Percentiles rank a stretch among this genome's conserved stretches.
phyloP scores from a whole-genome alignment of 345 rosid species.

The Arabidopsis suecica region DNA sequence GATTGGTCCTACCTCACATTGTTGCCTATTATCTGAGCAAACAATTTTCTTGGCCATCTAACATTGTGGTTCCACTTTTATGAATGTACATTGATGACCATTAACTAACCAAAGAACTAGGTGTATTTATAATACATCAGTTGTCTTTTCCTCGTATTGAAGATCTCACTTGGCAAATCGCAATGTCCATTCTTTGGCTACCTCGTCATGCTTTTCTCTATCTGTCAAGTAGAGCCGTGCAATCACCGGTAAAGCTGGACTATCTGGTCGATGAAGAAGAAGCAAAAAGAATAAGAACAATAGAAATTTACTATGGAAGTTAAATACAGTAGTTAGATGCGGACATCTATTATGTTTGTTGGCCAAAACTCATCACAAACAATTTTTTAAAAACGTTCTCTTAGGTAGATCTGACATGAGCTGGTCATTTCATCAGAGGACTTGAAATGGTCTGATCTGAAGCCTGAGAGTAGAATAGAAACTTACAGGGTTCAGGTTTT shows the following conservation, averaged over 20 bases:
- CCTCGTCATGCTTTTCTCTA: slow-evolving; percentile 73
- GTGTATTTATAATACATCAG: slow-evolving; percentile 19
- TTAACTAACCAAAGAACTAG: slow-evolving; percentile 19
- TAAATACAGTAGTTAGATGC: background rate
- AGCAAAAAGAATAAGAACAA: background rate
- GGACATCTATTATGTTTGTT: background rate
- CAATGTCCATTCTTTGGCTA: slow-evolving; percentile 88
- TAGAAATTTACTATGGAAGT: background rate
- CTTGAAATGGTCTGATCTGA: background rate
- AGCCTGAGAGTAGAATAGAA: slow-evolving; percentile 11
- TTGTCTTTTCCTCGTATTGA: slow-evolving; percentile 24
- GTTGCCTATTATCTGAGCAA: slow-evolving; percentile 37
- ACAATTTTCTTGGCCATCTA: slow-evolving; percentile 31
- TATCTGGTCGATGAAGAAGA: slow-evolving; percentile 53
- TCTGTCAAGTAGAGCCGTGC: slow-evolving; percentile 77
- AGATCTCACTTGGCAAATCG: slow-evolving; percentile 74
- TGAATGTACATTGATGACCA: slow-evolving; percentile 30
- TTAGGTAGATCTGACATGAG: slow-evolving; percentile 2
- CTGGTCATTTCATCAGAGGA: background rate
- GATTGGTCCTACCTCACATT: slow-evolving; percentile 41
- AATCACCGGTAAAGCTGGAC: slow-evolving; percentile 63
- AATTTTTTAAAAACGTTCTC: background rate
- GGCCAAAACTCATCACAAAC: background rate
- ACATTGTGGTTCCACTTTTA: slow-evolving; percentile 42
- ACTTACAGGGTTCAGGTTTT: slow-evolving; percentile 77